Evolutionary conservation across 192 early-diverging fungal species (phyloP).

Genomic region (Mortierella alpina): DNA sequence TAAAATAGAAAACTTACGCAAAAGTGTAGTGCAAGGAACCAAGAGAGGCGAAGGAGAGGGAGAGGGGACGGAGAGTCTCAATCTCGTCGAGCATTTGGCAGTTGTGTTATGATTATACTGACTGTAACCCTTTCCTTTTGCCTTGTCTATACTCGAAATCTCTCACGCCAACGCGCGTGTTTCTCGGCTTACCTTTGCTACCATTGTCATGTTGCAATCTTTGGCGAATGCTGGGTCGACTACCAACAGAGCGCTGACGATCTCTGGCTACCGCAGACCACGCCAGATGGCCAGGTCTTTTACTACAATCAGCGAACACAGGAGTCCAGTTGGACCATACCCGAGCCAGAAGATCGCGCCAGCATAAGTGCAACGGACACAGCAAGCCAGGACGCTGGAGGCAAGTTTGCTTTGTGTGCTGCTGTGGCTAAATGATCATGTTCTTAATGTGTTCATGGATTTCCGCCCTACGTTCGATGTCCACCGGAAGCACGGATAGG

Average conservation of each 20-base stretch:
- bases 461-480: too few relatives aligned
- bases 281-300: conserved; percentile 60
- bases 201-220: background rate
- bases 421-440: background rate
- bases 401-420: conserved; percentile 12
- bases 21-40: background rate
- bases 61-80: background rate
- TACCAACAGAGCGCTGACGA: conserved; percentile 37
- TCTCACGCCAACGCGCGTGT: too few relatives aligned
- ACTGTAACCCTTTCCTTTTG: background rate
- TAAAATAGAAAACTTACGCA: background rate
- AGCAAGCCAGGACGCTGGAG: conserved; percentile 26
- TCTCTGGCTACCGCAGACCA: conserved; percentile 60
- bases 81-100: background rate
- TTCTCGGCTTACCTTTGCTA: too few relatives aligned
- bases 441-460: background rate
- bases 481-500: too few relatives aligned
- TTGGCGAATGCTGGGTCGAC: background rate
- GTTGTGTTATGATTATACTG: background rate
- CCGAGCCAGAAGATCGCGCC: conserved; percentile 47
- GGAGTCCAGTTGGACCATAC: conserved; percentile 59
- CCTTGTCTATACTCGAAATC: background rate
- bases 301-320: conserved; percentile 59
- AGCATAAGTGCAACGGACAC: conserved; percentile 28
- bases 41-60: background rate